Percentiles rank a stretch among this genome's conserved stretches.
These are phyloP conservation scores for Tritrichomonas musculus DNA, from an alignment of 208 protist species.

Conservation along the genomic window DNA sequence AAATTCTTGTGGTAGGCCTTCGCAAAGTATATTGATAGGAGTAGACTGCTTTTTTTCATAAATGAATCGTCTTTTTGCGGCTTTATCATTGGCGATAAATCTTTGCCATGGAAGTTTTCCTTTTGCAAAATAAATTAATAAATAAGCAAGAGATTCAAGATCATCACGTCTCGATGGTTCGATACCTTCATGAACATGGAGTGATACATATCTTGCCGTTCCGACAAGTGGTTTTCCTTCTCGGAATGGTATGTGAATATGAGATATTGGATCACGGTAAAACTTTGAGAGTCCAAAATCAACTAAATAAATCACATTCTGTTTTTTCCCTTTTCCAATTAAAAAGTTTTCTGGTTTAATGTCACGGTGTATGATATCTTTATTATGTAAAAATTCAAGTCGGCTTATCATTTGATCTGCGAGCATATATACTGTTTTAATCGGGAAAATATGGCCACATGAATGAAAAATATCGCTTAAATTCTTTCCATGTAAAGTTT, in stretches of 20 bases:
- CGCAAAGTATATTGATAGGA: neutral
- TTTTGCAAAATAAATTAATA: neutral
- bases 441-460: constrained; percentile 56
- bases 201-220: constrained; percentile 95
- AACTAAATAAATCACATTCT: constrained; percentile 42
- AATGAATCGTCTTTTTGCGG: neutral
- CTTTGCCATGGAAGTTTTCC: neutral
- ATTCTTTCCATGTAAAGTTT: constrained; percentile 91
- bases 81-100: neutral
- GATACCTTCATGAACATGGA: constrained; percentile 98
- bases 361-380: constrained; percentile 92
- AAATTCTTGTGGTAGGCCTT: constrained; percentile 10
- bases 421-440: constrained; percentile 96
- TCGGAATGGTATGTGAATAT: constrained; percentile 96
- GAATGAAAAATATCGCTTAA: constrained; percentile 93
- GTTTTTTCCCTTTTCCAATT: constrained; percentile 72
- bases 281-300: constrained; percentile 86
- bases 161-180: constrained; percentile 63
- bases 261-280: constrained; percentile 89
- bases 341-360: constrained; percentile 97
- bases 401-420: constrained; percentile 74
- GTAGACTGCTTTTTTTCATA: neutral
- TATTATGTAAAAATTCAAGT: constrained; percentile 90
- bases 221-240: constrained; percentile 97
- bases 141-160: neutral